These are phyloP conservation scores for Rhizopus arrhizus DNA, from an alignment of 371 early-diverging fungal species.

Conservation along the genomic window DNA sequence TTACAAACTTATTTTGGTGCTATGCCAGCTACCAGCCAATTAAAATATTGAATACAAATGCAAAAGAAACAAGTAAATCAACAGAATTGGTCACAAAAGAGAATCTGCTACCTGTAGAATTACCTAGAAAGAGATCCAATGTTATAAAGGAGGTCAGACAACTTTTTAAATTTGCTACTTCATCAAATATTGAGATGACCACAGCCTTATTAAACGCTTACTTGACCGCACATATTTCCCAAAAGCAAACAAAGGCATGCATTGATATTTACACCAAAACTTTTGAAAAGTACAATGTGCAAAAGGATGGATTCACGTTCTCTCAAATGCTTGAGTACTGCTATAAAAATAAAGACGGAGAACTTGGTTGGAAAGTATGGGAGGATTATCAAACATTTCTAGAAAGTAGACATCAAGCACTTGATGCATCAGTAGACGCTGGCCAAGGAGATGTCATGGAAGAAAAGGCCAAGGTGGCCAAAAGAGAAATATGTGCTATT, in stretches of 20 bases:
- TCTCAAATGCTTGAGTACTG: constrained; percentile 52
- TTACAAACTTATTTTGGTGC: constrained; percentile 68
- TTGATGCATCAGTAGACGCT: background rate
- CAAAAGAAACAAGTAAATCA: constrained; percentile 4
- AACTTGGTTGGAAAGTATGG: constrained; percentile 60
- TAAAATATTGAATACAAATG: constrained; percentile 4
- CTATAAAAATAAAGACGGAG: constrained; percentile 48
- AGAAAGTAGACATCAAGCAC: constrained; percentile 28
- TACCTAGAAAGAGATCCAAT: constrained; percentile 43
- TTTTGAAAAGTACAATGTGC: constrained; percentile 46
- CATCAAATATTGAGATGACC: constrained; percentile 42
- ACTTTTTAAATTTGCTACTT: constrained; percentile 39
- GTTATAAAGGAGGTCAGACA: constrained; percentile 49
- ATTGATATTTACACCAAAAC: constrained; percentile 50
- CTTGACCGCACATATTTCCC: constrained; percentile 58
- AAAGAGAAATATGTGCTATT: constrained; percentile 14
- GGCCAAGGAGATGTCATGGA: constrained; percentile 14
- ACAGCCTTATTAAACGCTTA: constrained; percentile 63
- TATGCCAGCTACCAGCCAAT: constrained; percentile 56
- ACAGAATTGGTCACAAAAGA: constrained; percentile 12
- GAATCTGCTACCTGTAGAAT: constrained; percentile 27
- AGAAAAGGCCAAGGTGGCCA: constrained; percentile 21
- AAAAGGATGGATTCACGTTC: constrained; percentile 63
- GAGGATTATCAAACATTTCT: constrained; percentile 53
- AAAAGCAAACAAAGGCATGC: constrained; percentile 46